phyloP scores from a whole-genome alignment of 176 grass and related monocot genomes.

The Carex littledalei region DNA sequence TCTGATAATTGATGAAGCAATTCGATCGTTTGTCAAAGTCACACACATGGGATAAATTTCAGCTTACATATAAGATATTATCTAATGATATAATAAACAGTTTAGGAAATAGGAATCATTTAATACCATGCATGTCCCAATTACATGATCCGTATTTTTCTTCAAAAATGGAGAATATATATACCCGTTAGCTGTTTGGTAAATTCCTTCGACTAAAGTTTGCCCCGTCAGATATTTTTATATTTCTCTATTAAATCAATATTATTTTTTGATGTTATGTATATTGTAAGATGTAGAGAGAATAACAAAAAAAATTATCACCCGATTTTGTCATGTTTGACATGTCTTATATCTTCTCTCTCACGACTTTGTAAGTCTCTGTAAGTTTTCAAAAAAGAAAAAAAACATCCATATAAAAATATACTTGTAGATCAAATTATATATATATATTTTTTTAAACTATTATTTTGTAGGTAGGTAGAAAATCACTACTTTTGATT shows the following conservation, averaged over 20 bases:
- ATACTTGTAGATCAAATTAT: no score
- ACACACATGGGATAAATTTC: slow-evolving; percentile 14
- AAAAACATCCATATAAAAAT: no score
- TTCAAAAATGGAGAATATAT: neutral
- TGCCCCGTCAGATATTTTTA: neutral
- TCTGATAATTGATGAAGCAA: neutral
- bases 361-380: no score
- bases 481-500: no score
- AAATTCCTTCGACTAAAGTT: neutral
- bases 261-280: neutral
- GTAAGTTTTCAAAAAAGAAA: no score
- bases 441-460: no score
- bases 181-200: neutral
- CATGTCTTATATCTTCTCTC: no score
- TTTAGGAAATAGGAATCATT: neutral
- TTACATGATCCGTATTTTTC: neutral
- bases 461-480: no score
- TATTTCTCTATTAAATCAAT: neutral
- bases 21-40: neutral
- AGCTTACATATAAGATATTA: neutral
- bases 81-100: neutral
- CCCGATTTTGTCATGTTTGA: no score
- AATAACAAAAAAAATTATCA: no score
- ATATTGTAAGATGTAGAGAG: neutral
- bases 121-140: neutral